These are phyloP conservation scores for Cyberlindnera galapagoensis DNA, from an alignment of 805 yeast genomes.

Conservation along the genomic window DNA sequence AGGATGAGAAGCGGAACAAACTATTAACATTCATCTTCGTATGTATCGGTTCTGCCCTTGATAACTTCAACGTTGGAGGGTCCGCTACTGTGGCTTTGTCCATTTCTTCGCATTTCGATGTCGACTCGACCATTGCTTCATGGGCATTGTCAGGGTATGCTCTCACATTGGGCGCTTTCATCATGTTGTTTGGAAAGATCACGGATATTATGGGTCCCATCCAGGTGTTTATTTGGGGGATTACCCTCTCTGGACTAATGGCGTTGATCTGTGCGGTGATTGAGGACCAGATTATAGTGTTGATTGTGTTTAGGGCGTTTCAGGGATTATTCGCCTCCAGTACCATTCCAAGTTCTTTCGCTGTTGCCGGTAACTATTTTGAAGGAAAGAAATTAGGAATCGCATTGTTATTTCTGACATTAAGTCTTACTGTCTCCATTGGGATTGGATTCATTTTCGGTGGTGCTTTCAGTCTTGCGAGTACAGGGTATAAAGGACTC, in stretches of 20 bases:
- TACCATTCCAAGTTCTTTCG: conserved; percentile 32
- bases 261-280: conserved; percentile 32
- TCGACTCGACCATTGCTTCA: conserved; percentile 24
- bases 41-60: conserved; percentile 10
- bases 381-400: conserved; percentile 23
- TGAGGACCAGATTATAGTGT: conserved; percentile 26
- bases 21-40: conserved; percentile 16
- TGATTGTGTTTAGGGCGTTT: conserved; percentile 37
- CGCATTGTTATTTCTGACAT: conserved; percentile 24
- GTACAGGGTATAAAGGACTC: conserved; percentile 33
- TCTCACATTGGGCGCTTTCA: conserved; percentile 38
- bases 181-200: conserved; percentile 35
- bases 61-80: conserved; percentile 8
- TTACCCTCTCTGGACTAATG: conserved; percentile 20
- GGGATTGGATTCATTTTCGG: conserved; percentile 38
- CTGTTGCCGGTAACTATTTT: conserved; percentile 27
- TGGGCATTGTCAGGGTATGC: conserved; percentile 42
- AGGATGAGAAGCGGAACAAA: conserved; percentile 2
- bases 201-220: conserved; percentile 37
- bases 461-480: conserved; percentile 35
- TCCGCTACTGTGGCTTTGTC: conserved; percentile 15
- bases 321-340: conserved; percentile 40
- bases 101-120: conserved; percentile 4
- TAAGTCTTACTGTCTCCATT: conserved; percentile 25
- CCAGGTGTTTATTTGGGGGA: conserved; percentile 23